Evolutionary conservation across 73 alveolate species (phyloP).

Genomic region (Tetrahymena elliotti): DNA sequence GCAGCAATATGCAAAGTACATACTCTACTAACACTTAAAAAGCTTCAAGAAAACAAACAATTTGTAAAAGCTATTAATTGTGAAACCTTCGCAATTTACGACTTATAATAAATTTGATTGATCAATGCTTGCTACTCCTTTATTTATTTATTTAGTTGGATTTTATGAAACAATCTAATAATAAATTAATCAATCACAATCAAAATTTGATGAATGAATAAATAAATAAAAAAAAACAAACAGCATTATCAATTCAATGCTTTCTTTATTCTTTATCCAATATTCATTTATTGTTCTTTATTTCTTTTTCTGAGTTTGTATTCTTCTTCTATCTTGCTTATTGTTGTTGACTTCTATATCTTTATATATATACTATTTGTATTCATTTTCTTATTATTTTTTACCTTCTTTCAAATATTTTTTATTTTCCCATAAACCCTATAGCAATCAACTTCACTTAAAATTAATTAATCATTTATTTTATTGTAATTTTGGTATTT

Average conservation of each 20-base stretch:
- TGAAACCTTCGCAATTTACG: background rate
- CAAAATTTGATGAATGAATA: background rate
- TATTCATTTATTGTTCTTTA: no score
- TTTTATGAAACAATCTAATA: background rate
- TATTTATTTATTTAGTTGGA: background rate
- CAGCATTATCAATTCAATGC: background rate
- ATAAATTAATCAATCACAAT: background rate
- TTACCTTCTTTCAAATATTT: background rate
- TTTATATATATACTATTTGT: background rate
- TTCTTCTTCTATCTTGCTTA: background rate
- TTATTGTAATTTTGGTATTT: no score
- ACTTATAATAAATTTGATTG: background rate
- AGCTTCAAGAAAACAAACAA: background rate
- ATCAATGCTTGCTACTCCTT: background rate
- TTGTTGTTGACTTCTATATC: background rate
- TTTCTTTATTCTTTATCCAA: background rate
- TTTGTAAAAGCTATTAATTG: background rate
- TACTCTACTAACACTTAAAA: background rate
- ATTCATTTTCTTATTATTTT: background rate
- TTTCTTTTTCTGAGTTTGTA: background rate
- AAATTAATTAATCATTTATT: no score
- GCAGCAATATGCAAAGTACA: background rate
- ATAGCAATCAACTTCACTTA: background rate
- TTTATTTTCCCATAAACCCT: background rate
- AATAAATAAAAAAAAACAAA: background rate